These are phyloP conservation scores for Zychaea mexicana DNA, from an alignment of 371 early-diverging fungal species.

Conservation along the genomic window DNA sequence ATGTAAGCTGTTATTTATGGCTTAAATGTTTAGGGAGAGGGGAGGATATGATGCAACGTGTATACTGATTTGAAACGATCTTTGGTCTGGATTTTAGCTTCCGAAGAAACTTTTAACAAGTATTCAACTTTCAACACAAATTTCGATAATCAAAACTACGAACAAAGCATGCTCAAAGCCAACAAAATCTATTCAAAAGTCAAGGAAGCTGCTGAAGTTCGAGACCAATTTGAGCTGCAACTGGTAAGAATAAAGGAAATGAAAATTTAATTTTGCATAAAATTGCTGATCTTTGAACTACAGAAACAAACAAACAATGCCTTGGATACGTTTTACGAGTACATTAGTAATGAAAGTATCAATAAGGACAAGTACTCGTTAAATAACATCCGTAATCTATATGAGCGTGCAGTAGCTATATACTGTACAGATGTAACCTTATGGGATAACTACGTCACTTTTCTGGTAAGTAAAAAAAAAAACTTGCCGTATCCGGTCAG, in stretches of 20 bases:
- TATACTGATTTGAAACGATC: neutral
- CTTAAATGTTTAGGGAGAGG: too few species aligned
- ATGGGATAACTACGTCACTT: slow-evolving; percentile 76
- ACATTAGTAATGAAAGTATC: slow-evolving; percentile 51
- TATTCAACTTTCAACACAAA: slow-evolving; percentile 70
- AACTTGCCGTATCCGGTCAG: neutral
- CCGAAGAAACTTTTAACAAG: slow-evolving; percentile 63
- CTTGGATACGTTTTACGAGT: slow-evolving; percentile 39
- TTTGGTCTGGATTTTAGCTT: slow-evolving; percentile 22
- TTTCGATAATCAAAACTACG: slow-evolving; percentile 58
- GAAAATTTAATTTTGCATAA: neutral
- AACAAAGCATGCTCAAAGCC: slow-evolving; percentile 57
- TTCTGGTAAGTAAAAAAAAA: slow-evolving; percentile 35
- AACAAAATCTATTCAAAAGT: slow-evolving; percentile 52
- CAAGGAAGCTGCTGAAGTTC: slow-evolving; percentile 40
- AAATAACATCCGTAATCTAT: slow-evolving; percentile 52
- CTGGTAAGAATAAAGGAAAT: slow-evolving; percentile 27
- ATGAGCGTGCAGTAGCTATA: slow-evolving; percentile 63
- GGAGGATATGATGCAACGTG: neutral
- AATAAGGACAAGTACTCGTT: slow-evolving; percentile 23
- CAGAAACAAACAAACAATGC: slow-evolving; percentile 28
- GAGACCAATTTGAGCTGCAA: slow-evolving; percentile 59
- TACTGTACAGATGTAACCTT: slow-evolving; percentile 58
- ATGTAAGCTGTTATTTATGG: slow-evolving; percentile 19
- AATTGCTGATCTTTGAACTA: neutral